Base-by-base conservation (phyloP, 2,329 filamentous ascomycete genomes). In the Aureobasidium sp. region DNA sequence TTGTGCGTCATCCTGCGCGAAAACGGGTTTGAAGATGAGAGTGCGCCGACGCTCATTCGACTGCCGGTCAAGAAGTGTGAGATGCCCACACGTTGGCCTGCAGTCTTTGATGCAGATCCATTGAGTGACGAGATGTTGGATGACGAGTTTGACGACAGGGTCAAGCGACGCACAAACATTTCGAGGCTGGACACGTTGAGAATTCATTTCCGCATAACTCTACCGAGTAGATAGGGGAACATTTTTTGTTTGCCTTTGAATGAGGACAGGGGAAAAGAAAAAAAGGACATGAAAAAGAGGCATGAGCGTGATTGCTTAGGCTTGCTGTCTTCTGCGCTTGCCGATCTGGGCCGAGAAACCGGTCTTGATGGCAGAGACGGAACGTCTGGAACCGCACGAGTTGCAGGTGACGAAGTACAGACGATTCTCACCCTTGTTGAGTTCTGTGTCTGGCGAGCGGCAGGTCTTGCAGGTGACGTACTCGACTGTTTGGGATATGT, bases 321-420 rank as follows among this genome's bases (percentile, higher is more conserved):
- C 86, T 72, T 88, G 82, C 77, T 90, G 86, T 82, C 94, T 94
- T 80, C 84, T 93, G 81, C 93, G 86, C 86, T 96, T 96, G 71
- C 93, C 93, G 72, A 98, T 88, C 76, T 97, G 93, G 72, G 93
- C 93, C 67, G 90, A 94, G 90, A 98, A 98, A 90, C 93, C 93
- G 58, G 90, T 95, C 85, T 98, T 98, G 86, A 98, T 98, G 62
- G 93, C 90, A 57, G 89, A 89, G 70, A 97, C 91, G 67, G 84
- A 90, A 70, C 90, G 86, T 73, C 91, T 68, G 41, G 73, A 76
- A 53, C 74, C 75, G 62, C 76, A 79, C 45, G 71, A 75, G 76
- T 93, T 95, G 83, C 91, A 96, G 56, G 90, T 96, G 68, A 98
- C 90, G 78, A 97, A 98, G 78, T 95, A 96, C 60, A 98, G 79